These are phyloP conservation scores for Nakazawaea holstii DNA, from an alignment of 805 yeast species.

Conservation along the genomic window DNA sequence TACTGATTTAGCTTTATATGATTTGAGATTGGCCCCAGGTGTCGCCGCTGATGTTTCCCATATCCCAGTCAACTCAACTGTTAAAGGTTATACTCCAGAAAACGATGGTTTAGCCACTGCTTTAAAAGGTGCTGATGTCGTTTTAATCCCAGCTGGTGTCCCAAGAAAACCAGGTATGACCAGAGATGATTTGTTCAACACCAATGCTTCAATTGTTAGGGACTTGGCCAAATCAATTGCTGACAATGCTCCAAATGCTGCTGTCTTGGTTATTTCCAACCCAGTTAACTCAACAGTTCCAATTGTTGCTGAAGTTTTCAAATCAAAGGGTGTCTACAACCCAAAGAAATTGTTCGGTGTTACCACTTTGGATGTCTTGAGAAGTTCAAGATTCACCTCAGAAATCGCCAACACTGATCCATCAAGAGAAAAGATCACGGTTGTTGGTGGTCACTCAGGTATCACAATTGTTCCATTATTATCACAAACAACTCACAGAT, in stretches of 20 bases:
- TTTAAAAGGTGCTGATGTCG: constrained; percentile 74
- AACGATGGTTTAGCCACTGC: constrained; percentile 67
- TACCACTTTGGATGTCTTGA: constrained; percentile 87
- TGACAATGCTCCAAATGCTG: constrained; percentile 78
- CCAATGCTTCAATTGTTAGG: constrained; percentile 92
- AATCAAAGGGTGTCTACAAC: constrained; percentile 81
- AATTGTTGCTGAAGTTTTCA: constrained; percentile 88
- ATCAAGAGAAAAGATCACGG: constrained; percentile 69
- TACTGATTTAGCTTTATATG: constrained; percentile 80
- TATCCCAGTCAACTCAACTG: constrained; percentile 87
- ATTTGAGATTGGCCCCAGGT: constrained; percentile 90
- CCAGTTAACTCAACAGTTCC: constrained; percentile 98
- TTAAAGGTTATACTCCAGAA: constrained; percentile 84
- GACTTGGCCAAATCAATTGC: constrained; percentile 87
- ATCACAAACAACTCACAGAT: constrained; percentile 74
- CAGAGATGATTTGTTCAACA: constrained; percentile 93
- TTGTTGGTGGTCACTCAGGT: constrained; percentile 98
- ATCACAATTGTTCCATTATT: constrained; percentile 91
- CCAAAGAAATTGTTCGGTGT: constrained; percentile 93
- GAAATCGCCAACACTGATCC: constrained; percentile 72
- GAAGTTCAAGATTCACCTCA: constrained; percentile 81
- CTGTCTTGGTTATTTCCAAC: constrained; percentile 79
- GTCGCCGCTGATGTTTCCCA: constrained; percentile 96
- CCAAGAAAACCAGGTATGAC: constrained; percentile 99
- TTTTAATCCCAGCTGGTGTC: constrained; percentile 94